Percentiles rank a stretch among this genome's conserved stretches.
phyloP scores from a whole-genome alignment of 345 rosid species.

The Linum usitatissimum region DNA sequence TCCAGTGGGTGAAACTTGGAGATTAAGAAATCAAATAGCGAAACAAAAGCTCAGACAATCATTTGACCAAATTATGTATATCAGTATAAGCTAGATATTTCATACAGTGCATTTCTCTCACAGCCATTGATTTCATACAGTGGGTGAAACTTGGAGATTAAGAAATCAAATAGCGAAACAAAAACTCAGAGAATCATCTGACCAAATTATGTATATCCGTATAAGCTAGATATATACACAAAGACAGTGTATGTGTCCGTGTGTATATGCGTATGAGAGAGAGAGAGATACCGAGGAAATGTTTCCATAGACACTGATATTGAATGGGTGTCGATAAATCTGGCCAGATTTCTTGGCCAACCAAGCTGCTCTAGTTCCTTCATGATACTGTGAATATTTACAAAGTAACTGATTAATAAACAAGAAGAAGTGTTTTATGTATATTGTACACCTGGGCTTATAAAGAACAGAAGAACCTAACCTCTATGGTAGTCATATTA shows the following conservation, averaged over 20 bases:
- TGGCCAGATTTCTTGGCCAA: slow-evolving; percentile 84
- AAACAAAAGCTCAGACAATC: not conserved
- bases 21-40: too few relatives aligned
- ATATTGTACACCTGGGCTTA: not conserved
- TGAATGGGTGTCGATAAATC: slow-evolving; percentile 52
- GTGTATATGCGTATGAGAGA: not conserved
- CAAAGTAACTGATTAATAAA: slow-evolving; percentile 7
- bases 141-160: not conserved
- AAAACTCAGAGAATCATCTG: not conserved
- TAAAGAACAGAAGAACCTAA: slow-evolving; percentile 9
- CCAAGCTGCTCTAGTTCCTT: slow-evolving; percentile 60
- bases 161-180: not conserved
- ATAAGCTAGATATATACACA: not conserved
- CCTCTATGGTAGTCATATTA: slow-evolving; percentile 88
- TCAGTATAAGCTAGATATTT: not conserved
- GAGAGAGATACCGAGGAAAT: slow-evolving; percentile 38
- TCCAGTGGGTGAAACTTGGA: too few relatives aligned
- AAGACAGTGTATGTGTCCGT: not conserved
- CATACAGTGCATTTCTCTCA: not conserved
- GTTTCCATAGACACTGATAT: slow-evolving; percentile 48
- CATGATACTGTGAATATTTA: slow-evolving; percentile 41
- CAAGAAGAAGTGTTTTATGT: slow-evolving; percentile 7
- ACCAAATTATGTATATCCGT: not conserved
- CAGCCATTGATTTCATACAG: not conserved
- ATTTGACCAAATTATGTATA: too few relatives aligned